Evolutionary conservation across 2,329 filamentous ascomycete genomes (phyloP), one percentile per base, ranked within the genome.

Genomic region (Colletotrichum musae): DNA sequence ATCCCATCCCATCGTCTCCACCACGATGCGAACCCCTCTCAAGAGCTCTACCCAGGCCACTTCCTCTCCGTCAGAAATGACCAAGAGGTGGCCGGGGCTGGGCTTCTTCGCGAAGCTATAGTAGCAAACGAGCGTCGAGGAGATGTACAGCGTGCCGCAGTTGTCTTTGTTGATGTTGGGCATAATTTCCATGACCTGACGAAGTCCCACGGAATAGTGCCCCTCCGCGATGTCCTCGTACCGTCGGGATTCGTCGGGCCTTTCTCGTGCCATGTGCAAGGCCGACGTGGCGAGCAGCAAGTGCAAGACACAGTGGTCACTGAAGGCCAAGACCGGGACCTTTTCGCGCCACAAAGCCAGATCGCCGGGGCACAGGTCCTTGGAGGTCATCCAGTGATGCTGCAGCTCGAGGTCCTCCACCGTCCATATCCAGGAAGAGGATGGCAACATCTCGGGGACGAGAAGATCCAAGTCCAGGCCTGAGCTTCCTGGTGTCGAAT

Each of bases 41-140:
- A 73, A 45, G 2, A 74, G 56, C 15, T 72, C 53, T 7, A 73
- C 47, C 73, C 72, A 74, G 1, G 72, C 54, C 6, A 74, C 73
- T 16, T 71, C 60, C 15, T 65, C 63, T 10, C 67, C 54, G n/a
- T 66, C 69, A 0, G 73, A 68, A 15, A 73, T 58, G 18, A 74
- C 56, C 2, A 74, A 54, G 12, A 74, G 54, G 36, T 74, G 57
- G 1, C 71, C 73, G 6, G 67, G 59, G 36, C 58, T 57, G 5
- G 72, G 70, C n/a, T 47, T 48, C 18, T 52, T 45, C 13, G 69
- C 71, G 16, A 71, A 72, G 9, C 56, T 63, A 6, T 58, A 70
- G 5, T 56, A 56, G 57, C 71, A 70, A 4, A 66, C 62, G 4
- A 72, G 59, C 3, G 36, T 51, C 1, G 65, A 63, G 21, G 69